Evolutionary conservation across 2,329 filamentous ascomycete species (phyloP), one percentile per base, ranked within the genome.

Genomic region (Atkinsonella hypoxylon): DNA sequence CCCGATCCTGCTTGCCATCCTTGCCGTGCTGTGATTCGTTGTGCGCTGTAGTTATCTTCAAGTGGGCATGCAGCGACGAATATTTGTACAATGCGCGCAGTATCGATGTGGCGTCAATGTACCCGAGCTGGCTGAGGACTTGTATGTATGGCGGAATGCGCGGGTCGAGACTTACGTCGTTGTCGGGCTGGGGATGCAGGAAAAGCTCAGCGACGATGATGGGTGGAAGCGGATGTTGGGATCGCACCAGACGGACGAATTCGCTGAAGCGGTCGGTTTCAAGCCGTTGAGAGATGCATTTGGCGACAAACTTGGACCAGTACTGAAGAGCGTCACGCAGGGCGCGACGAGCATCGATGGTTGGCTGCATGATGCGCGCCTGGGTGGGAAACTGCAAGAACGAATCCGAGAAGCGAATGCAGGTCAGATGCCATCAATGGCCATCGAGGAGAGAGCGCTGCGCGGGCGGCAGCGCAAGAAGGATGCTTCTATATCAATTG

Each of bases 121-220:
- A 70, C 32, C 70, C 68, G 45, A 72, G 70, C 32, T 71, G 65
- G 42, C 76, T 69, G 45, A 85, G 71, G 17, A 72, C 67, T 55
- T 82, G 72, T 10, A 84, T 62, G 60, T 83, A 85, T n/a, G 69
- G 72, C 0, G 75, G 72, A 9, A 82, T 70, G 54, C 79, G 74
- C 9, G 78, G 77, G 56, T 85, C 80, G 58, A 81, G 73, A 51
- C 67, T 73, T 59, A 76, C 67, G 56, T 64, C 59, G 57, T 74
- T 74, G 47, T 64, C 62, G 18, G 69, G 65, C 42, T 71, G 71
- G 2, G 81, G 81, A 22, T 73, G 73, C 40, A 85, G 67, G 57
- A 81, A 75, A 48, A 84, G 62, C 56, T 82, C 74, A 65, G 79
- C 77, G 55, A 83, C 65, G 51, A 70, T 62, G 11, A 65, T 55